These are phyloP conservation scores for Candida germanica DNA, from an alignment of 805 yeast genomes.

Conservation along the genomic window DNA sequence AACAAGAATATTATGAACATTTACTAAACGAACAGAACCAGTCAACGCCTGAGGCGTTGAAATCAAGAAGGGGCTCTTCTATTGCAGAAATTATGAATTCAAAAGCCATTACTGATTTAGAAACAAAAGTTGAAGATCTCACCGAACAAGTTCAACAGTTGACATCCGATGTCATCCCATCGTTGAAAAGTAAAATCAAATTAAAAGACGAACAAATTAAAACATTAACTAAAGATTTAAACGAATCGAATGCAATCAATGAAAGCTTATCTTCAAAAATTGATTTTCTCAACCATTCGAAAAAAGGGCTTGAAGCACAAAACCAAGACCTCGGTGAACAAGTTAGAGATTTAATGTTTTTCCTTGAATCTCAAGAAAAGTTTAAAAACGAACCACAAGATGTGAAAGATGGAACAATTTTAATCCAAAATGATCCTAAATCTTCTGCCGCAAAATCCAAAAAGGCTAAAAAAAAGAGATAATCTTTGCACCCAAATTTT, in stretches of 20 bases:
- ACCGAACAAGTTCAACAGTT: constrained; percentile 21
- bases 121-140: constrained; percentile 27
- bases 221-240: constrained; percentile 29
- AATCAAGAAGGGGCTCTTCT: constrained; percentile 20
- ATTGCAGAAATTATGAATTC: constrained; percentile 8
- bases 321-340: constrained; percentile 58
- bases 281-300: constrained; percentile 27
- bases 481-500: not conserved
- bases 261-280: constrained; percentile 40
- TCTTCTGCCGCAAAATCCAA: constrained; percentile 17
- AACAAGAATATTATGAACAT: constrained; percentile 75
- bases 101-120: constrained; percentile 20
- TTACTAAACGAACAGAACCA: constrained; percentile 23
- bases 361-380: constrained; percentile 67
- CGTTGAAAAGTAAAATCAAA: constrained; percentile 29
- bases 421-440: constrained; percentile 34
- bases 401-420: constrained; percentile 65
- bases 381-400: constrained; percentile 70
- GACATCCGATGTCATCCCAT: constrained; percentile 28
- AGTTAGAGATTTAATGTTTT: constrained; percentile 77
- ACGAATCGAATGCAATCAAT: constrained; percentile 29
- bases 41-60: not conserved
- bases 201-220: constrained; percentile 28
- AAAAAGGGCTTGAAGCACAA: constrained; percentile 28
- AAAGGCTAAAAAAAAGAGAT: constrained; percentile 9